Evolutionary conservation across 2,329 filamentous ascomycete genomes (phyloP), one percentile per base, ranked within the genome.

Genomic region (Atkinsonella hypoxylon): DNA sequence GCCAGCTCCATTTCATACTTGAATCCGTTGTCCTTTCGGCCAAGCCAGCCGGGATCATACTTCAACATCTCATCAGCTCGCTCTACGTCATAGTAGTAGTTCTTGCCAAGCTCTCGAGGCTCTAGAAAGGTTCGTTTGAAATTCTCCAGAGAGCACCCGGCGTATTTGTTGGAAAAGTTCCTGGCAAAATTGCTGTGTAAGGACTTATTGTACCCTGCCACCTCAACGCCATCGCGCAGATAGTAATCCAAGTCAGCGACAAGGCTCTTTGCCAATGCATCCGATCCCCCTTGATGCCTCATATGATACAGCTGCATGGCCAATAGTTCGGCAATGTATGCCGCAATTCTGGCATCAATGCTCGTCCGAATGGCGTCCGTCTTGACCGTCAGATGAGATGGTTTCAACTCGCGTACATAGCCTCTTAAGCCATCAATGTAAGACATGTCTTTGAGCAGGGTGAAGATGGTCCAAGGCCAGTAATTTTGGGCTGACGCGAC

Each of bases 391-490:
- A 76, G 52, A 5, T 74, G 67, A 1, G 76, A 72, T 4, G 79
- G 65, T 51, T 74, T 73, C 20, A 87, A 67, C 4, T 72, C 68
- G 11, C 75, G 78, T 34, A 93, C 76, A 62, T 88, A 93, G 4
- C 76, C 74, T 17, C 87, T 78, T 17, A 95, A 75, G 50, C 81
- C 79, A 41, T 80, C 74, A 51, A 96, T 77, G 60, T 95, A 91
- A 0, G 74, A 72, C 0, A 78, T 76, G 59, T 95, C 86, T 53
- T 83, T 83, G 54, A 85, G 81, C 36, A 95, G 71, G 39, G 85
- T 82, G 51, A 87, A 84, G 51, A 94, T 89, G 1, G 89, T 90
- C 88, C 91, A 95, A 1, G 90, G 86, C 91, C 91, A 97, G 62
- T 89, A 87, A 64, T 95, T 93, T 62, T 96, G 90, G 4, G 91